These are phyloP conservation scores for Nemania sp. DNA, from an alignment of 2,329 filamentous ascomycete species.

Conservation along the genomic window DNA sequence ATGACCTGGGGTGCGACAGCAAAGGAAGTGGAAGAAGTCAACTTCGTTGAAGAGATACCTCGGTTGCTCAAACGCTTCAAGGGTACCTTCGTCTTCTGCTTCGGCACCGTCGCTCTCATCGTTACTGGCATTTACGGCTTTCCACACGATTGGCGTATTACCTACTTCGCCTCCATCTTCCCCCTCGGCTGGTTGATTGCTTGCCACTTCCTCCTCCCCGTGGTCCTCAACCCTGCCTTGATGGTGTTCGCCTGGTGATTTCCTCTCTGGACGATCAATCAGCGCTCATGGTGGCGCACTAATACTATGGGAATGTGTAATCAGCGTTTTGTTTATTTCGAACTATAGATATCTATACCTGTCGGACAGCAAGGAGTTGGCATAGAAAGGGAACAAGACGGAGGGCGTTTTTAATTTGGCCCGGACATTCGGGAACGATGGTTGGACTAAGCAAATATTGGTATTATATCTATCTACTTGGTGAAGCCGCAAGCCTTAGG, in stretches of 20 bases:
- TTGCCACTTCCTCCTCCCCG: conserved; percentile 60
- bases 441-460: conserved; percentile 5
- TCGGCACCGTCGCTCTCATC: conserved; percentile 36
- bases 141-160: conserved; percentile 56
- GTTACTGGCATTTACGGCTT: conserved; percentile 37
- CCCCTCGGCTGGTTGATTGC: conserved; percentile 56
- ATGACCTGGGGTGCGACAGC: conserved; percentile 45
- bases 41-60: conserved; percentile 41
- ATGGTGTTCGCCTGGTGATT: conserved; percentile 64
- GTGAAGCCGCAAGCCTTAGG: background rate
- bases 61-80: conserved; percentile 39
- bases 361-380: conserved; percentile 20
- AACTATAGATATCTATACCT: conserved; percentile 11
- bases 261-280: background rate
- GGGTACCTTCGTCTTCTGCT: conserved; percentile 39
- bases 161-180: conserved; percentile 60
- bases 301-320: conserved; percentile 23
- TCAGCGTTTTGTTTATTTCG: conserved; percentile 3
- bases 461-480: background rate
- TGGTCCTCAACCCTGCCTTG: conserved; percentile 64
- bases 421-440: conserved; percentile 5
- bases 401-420: conserved; percentile 6
- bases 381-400: conserved; percentile 13
- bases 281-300: background rate
- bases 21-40: conserved; percentile 41